phyloP scores from a whole-genome alignment of 2,329 filamentous ascomycete genomes.

The Coleophoma cylindrospora region DNA sequence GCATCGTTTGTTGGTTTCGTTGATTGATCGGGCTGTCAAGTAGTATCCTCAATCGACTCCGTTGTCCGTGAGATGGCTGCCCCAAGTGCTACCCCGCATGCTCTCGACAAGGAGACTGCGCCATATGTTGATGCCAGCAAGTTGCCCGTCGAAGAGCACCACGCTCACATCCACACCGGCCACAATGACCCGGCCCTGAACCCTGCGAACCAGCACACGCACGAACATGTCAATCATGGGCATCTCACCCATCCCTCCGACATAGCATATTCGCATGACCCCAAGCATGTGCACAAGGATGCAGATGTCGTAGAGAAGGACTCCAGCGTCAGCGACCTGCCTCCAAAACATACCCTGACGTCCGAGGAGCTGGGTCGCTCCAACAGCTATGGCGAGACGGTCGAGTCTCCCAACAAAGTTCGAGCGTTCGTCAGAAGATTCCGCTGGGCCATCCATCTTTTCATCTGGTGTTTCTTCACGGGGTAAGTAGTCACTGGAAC shows the following conservation, averaged over 20 bases:
- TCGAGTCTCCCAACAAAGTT: neutral
- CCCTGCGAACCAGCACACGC: neutral
- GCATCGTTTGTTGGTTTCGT: neutral
- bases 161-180: neutral
- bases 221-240: neutral
- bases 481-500: neutral
- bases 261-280: neutral
- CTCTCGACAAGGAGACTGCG: neutral
- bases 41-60: neutral
- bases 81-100: neutral
- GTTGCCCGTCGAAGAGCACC: neutral
- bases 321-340: neutral
- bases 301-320: neutral
- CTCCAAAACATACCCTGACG: neutral
- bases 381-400: neutral
- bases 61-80: neutral
- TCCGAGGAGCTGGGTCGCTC: neutral
- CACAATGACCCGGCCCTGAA: neutral
- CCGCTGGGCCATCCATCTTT: neutral
- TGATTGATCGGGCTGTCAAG: neutral
- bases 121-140: neutral
- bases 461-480: conserved; percentile 1
- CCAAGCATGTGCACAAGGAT: neutral
- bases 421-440: neutral
- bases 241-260: neutral